Conservation (phyloP, 306 rosid genomes). For the Gastrolobium villosum region DNA sequence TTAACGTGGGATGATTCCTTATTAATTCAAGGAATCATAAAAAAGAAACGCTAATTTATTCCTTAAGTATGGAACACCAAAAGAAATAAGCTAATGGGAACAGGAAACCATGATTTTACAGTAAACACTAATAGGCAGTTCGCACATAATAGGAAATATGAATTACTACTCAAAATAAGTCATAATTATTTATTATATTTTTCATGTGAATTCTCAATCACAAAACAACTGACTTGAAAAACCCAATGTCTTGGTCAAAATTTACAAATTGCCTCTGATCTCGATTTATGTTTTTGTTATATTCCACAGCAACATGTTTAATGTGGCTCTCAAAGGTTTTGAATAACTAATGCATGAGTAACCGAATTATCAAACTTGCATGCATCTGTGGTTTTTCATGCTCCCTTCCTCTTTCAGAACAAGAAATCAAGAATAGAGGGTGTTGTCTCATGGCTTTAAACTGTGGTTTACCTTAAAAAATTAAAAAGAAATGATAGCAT, state of each 20-base stretch:
- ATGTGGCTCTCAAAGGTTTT: conserved; percentile 19
- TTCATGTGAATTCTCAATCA: neutral
- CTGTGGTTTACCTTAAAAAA: conserved; percentile 15
- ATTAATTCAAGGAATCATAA: too few species aligned
- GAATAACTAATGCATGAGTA: neutral
- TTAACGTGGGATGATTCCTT: too few species aligned
- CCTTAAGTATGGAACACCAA: too few species aligned
- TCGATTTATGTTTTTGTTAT: neutral
- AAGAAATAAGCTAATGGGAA: neutral
- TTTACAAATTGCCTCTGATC: conserved; percentile 10
- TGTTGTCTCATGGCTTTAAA: conserved; percentile 28
- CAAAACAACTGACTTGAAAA: neutral
- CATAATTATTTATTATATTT: neutral
- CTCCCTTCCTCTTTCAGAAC: neutral
- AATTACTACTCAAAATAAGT: conserved; percentile 12
- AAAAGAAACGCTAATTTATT: too few species aligned
- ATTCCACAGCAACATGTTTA: neutral
- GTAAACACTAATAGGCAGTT: neutral
- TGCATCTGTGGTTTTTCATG: neutral
- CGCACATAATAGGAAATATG: conserved; percentile 15
- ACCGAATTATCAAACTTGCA: neutral
- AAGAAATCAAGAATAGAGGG: conserved; percentile 10
- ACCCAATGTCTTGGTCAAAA: neutral
- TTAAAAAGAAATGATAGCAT: conserved; percentile 7
- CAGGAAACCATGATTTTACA: neutral